Percentiles rank a stretch among this genome's conserved stretches.
Evolutionary conservation across 2,329 filamentous ascomycete genomes (phyloP).

Genomic region (Aspergillus quadricinctus): DNA sequence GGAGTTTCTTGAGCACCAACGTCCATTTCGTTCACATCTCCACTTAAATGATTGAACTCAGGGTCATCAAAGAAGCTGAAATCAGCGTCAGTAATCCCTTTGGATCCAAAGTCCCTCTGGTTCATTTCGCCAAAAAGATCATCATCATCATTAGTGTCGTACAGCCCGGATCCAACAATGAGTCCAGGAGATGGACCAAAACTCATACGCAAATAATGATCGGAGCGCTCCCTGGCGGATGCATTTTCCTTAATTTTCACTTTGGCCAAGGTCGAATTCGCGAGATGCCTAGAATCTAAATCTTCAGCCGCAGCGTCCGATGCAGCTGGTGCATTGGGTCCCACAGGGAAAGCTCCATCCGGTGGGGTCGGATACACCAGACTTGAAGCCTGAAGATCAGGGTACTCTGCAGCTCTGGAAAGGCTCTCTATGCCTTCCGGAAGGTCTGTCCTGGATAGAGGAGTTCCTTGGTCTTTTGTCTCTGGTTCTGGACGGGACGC

Average conservation of each 20-base stretch:
- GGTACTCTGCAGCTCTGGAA: constrained; percentile 34
- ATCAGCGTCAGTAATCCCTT: constrained; percentile 57
- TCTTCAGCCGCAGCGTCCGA: constrained; percentile 31
- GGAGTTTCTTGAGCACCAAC: constrained; percentile 12
- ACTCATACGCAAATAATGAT: constrained; percentile 19
- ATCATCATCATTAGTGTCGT: constrained; percentile 44
- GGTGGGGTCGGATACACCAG: constrained; percentile 53
- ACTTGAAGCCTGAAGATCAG: constrained; percentile 38
- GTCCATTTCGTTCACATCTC: constrained; percentile 4
- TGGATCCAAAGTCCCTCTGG: constrained; percentile 49
- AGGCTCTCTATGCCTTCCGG: constrained; percentile 35
- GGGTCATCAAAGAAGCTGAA: constrained; percentile 63
- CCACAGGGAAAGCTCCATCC: constrained; percentile 40
- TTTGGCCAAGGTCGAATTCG: constrained; percentile 10
- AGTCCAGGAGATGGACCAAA: constrained; percentile 24
- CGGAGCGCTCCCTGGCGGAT: constrained; percentile 8
- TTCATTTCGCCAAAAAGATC: constrained; percentile 58
- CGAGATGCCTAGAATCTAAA: constrained; percentile 18
- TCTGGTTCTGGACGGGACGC: constrained; percentile 18
- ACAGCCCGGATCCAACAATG: constrained; percentile 36
- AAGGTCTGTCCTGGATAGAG: constrained; percentile 21
- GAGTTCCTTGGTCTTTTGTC: constrained; percentile 20
- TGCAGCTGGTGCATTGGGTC: constrained; percentile 23
- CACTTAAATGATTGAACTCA: constrained; percentile 27
- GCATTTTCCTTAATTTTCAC: constrained; percentile 12